Conservation (phyloP, 371 early-diverging fungal species). For the Nematocida sp. region DNA sequence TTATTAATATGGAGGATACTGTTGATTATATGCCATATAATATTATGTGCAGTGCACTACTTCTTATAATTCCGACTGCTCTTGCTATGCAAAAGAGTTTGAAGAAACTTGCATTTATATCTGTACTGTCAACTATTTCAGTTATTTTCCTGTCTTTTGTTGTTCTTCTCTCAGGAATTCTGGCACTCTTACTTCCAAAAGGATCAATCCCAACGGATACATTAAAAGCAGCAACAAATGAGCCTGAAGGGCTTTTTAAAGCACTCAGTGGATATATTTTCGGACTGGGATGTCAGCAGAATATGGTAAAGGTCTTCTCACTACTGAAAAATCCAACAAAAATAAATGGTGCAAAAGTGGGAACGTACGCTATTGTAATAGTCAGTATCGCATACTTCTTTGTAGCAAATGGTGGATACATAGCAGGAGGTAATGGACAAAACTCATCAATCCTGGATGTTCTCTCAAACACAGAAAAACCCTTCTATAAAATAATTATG, state of each 20-base stretch:
- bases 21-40: slow-evolving; percentile 19
- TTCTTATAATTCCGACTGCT: slow-evolving; percentile 23
- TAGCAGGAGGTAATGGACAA: slow-evolving; percentile 49
- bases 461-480: slow-evolving; percentile 27
- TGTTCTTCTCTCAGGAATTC: slow-evolving; percentile 21
- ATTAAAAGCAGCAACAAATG: background rate
- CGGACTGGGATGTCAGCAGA: slow-evolving; percentile 66
- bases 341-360: slow-evolving; percentile 55
- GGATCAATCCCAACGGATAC: background rate
- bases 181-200: slow-evolving; percentile 1
- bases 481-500: slow-evolving; percentile 35
- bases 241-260: background rate
- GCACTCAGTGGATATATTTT: slow-evolving; percentile 57
- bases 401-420: slow-evolving; percentile 64
- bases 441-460: slow-evolving; percentile 47
- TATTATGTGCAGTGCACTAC: slow-evolving; percentile 14
- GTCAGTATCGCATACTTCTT: slow-evolving; percentile 58
- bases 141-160: slow-evolving; percentile 52
- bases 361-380: slow-evolving; percentile 29
- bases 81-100: slow-evolving; percentile 35
- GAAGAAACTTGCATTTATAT: slow-evolving; percentile 42
- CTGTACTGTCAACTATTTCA: slow-evolving; percentile 42
- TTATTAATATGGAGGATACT: background rate
- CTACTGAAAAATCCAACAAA: slow-evolving; percentile 52
- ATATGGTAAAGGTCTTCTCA: slow-evolving; percentile 62